Base-by-base conservation (phyloP, 2,329 filamentous ascomycete species). In the Dactylonectria macrodidyma region DNA sequence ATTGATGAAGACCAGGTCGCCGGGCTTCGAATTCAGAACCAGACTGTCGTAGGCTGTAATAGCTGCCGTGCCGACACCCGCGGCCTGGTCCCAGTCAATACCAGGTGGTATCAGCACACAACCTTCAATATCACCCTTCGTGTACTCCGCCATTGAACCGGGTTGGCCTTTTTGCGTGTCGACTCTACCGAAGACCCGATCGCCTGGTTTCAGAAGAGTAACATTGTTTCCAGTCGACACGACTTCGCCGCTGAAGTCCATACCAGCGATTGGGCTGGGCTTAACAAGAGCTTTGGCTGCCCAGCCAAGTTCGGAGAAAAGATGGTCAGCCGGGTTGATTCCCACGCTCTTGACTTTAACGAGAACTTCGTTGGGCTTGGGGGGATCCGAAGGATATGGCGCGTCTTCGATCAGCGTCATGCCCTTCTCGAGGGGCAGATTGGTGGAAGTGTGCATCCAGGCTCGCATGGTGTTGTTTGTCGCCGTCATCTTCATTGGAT, bases 71-170 rank as follows among this genome's bases (percentile, higher is more conserved):
- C 52, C 52, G 7, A 56, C 19, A 26, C 52, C 52, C 12, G 33
- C 52, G 34, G n/a, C 52, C 24, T 44, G 34, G 19, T 56, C 52
- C 52, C 52, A 56, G 34, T 41, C 52, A 24, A 16, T 26, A 9
- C 52, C 52, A 8, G 30, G 30, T 44, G 52, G 52, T 56, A 56
- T 56, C 52, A 33, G 52, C 34, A 56, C 52, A 36, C 52, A 56
- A 44, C 52, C 52, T 38, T 56, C 34, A 11, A 56, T 10, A 12
- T 56, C 52, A 36, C 33, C 52, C 41, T 22, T 56, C 52, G 52
- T 56, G 11, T 44, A 56, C 52, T 56, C 52, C 4, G 52, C 34
- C 52, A 56, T 56, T 33, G 52, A 56, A 36, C 52, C 52, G 34
- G 16, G 52, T 3, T 36, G 52, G 4, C 52, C 36, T 9, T 38